These are phyloP conservation scores for Nakazawaea ambrosiae DNA, from an alignment of 805 yeast genomes.

Conservation along the genomic window DNA sequence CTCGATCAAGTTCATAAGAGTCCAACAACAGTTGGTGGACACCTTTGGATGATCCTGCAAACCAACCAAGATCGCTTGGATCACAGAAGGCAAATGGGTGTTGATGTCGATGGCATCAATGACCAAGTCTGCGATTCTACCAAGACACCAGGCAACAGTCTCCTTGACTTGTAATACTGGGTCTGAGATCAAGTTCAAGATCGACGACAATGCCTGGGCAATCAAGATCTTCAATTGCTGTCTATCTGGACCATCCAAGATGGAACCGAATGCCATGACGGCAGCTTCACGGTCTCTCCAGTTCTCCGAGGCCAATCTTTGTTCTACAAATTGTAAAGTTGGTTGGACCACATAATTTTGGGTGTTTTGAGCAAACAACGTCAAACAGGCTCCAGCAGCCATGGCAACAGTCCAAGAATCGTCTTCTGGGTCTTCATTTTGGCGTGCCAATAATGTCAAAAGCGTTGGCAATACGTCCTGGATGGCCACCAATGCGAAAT, in stretches of 20 bases:
- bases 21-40: slow-evolving; percentile 97
- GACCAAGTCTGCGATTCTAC: slow-evolving; percentile 87
- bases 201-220: slow-evolving; percentile 77
- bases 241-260: slow-evolving; percentile 88
- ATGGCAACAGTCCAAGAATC: slow-evolving; percentile 97
- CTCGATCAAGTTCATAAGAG: slow-evolving; percentile 85
- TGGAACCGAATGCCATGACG: slow-evolving; percentile 98
- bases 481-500: slow-evolving; percentile 81
- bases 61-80: slow-evolving; percentile 73
- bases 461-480: slow-evolving; percentile 84
- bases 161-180: slow-evolving; percentile 81
- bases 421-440: slow-evolving; percentile 88
- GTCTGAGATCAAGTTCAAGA: slow-evolving; percentile 68
- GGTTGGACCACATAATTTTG: slow-evolving; percentile 83
- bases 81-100: slow-evolving; percentile 59
- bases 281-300: slow-evolving; percentile 97
- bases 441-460: slow-evolving; percentile 71
- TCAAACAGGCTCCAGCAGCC: slow-evolving; percentile 98
- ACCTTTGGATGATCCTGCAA: slow-evolving; percentile 88
- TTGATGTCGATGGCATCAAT: slow-evolving; percentile 67
- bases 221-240: slow-evolving; percentile 61
- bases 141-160: slow-evolving; percentile 97
- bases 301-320: slow-evolving; percentile 47
- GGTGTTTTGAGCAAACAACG: slow-evolving; percentile 85
- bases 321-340: slow-evolving; percentile 76